A percentile compares a stretch with the other conserved stretches of the same genome.
phyloP scores from a whole-genome alignment of 495 filamentous ascomycete genomes.

The Talaromyces liani region DNA sequence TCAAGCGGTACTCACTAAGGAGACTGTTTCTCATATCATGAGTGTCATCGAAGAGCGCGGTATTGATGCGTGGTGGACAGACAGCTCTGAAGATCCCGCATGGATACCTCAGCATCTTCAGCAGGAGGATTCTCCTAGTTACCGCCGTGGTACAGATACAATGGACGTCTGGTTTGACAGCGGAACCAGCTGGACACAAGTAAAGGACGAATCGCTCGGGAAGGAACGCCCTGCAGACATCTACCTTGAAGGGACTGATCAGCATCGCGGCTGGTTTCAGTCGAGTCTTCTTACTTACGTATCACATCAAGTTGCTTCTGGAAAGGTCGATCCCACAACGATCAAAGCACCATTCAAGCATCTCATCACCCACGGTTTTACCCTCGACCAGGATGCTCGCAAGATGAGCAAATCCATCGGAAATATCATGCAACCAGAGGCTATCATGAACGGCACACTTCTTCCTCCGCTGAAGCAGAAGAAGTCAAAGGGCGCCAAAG shows the following conservation, averaged over 20 bases:
- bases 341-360: conserved; percentile 64
- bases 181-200: conserved; percentile 83
- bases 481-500: conserved; percentile 44
- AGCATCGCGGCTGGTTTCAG: conserved; percentile 98
- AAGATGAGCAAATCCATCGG: conserved; percentile 99
- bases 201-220: conserved; percentile 23
- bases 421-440: conserved; percentile 72
- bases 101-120: conserved; percentile 62
- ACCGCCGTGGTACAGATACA: conserved; percentile 79
- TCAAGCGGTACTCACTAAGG: conserved; percentile 65
- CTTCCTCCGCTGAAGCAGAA: conserved; percentile 50
- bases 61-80: conserved; percentile 90
- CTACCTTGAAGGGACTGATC: conserved; percentile 90
- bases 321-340: conserved; percentile 19
- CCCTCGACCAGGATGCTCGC: conserved; percentile 75
- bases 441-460: conserved; percentile 77
- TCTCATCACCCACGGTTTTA: conserved; percentile 92
- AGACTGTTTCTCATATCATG: conserved; percentile 81
- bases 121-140: conserved; percentile 28
- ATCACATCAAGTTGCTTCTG: conserved; percentile 45
- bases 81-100: conserved; percentile 58
- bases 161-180: conserved; percentile 99
- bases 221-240: conserved; percentile 65
- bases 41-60: conserved; percentile 66
- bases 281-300: conserved; percentile 91